phyloP scores from a whole-genome alignment of 805 yeast species.

The Wickerhamiella galacta region DNA sequence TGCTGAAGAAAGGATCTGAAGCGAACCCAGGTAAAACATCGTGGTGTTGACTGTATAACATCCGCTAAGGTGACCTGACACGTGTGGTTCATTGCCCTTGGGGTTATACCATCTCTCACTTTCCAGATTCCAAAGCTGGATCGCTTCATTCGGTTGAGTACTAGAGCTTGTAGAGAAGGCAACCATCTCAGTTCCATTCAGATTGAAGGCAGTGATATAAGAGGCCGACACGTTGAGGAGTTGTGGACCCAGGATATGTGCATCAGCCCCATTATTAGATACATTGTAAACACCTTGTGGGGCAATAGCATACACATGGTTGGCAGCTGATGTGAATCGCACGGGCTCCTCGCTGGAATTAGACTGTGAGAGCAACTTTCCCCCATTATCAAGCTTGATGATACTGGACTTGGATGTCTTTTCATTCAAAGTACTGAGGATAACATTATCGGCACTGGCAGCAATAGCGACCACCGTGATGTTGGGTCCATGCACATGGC shows the following conservation, averaged over 20 bases:
- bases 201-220: constrained; percentile 8
- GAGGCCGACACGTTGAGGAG: constrained; percentile 12
- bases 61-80: constrained; percentile 8
- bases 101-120: constrained; percentile 12
- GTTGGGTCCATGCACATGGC: no score
- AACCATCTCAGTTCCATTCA: constrained; percentile 15
- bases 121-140: constrained; percentile 8
- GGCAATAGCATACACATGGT: neutral
- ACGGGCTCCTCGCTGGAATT: neutral
- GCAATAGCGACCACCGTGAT: no score
- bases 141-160: neutral
- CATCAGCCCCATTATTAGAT: neutral
- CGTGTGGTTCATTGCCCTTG: neutral
- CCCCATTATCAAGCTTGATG: neutral
- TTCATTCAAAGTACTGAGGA: constrained; percentile 17
- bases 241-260: no score
- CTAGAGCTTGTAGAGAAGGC: constrained; percentile 16
- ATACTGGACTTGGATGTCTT: neutral
- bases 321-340: neutral
- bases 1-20: constrained; percentile 11
- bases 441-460: no score
- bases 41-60: constrained; percentile 4
- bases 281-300: constrained; percentile 3
- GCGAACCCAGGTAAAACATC: constrained; percentile 18
- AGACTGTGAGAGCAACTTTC: neutral